Evolutionary conservation across 345 rosid species (phyloP).

Genomic region (Camelina neglecta): DNA sequence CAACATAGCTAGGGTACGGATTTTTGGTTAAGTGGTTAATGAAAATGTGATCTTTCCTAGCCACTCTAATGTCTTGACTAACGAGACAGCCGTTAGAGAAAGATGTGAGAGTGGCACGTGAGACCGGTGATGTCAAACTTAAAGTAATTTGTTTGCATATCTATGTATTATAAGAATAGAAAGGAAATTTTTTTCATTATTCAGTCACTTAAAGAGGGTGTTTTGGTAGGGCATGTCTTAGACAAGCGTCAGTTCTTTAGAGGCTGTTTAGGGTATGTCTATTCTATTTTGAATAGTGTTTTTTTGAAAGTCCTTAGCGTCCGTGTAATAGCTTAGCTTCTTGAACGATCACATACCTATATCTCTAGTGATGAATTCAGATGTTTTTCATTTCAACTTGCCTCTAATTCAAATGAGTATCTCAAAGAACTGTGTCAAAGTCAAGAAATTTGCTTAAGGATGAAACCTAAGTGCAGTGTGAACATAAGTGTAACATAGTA

Average conservation of each 20-base stretch:
- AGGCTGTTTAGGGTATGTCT: too few relatives aligned
- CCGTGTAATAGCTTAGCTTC: background rate
- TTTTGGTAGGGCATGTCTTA: background rate
- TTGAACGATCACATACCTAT: background rate
- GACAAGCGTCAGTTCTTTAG: background rate
- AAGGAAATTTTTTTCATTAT: too few relatives aligned
- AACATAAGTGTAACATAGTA: background rate
- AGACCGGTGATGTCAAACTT: too few relatives aligned
- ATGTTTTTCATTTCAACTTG: background rate
- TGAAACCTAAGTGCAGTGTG: background rate
- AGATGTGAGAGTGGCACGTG: background rate
- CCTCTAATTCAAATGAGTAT: background rate
- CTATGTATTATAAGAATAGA: too few relatives aligned
- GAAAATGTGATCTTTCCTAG: too few relatives aligned
- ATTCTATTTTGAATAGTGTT: too few relatives aligned
- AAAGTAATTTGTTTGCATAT: too few relatives aligned
- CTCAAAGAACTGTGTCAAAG: slow-evolving; percentile 1
- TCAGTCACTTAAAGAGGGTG: background rate
- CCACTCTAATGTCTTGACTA: background rate
- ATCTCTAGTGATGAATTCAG: background rate
- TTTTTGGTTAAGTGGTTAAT: too few relatives aligned
- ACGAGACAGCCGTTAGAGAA: background rate
- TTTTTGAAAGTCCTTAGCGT: background rate
- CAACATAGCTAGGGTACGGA: background rate
- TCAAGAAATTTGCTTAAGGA: background rate